Base-by-base conservation (phyloP, 768 basidiomycete species). In the Cystobasidium ongulense region DNA sequence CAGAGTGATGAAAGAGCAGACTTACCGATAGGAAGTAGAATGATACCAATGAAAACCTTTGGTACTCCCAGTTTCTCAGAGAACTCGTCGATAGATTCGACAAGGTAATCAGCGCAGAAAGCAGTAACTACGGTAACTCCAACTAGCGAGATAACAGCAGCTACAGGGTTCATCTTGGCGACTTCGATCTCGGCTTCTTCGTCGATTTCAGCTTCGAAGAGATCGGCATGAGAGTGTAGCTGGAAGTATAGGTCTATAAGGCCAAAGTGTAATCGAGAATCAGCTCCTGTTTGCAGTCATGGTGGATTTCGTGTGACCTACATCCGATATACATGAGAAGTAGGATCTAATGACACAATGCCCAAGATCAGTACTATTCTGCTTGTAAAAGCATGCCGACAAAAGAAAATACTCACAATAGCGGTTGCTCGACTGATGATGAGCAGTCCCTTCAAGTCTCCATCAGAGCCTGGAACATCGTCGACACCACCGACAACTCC, bases 71-170 rank as follows among this genome's bases (percentile, higher is more conserved):
- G 92, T 46, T 89, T 85, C 15, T 86, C 83, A 1, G 92, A 91
- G 29, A 90, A 91, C 80, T 94, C 92, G 80, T 95, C 93, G 76
- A 96, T 95, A 1, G 90, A 91, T 1, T 88, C 89, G 41, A 95
- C 92, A 80, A 92, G 82, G 79, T 87, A 90, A 80, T 96, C 93
- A 33, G 93, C 92, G 76, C 90, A 91, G 82, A 95, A 91, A 0
- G 90, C 86, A 0, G 92, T 95, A 57, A 90, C 79, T 57, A 94
- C 83, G 0, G 93, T 94, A 15, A 91, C 87, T 39, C 82, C 79
- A 39, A 92, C 82, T 7, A 96, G 84, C 65, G 89, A 88, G 67
- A n/a, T 62, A 17, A 72, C 53, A 17, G 91, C 90, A 21, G 90
- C 85, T 67, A 84, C 81, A 41, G 86, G 82, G 81, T 86, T 90